Conservation (phyloP, 257 asterid species). For the Ehretia macrophylla region DNA sequence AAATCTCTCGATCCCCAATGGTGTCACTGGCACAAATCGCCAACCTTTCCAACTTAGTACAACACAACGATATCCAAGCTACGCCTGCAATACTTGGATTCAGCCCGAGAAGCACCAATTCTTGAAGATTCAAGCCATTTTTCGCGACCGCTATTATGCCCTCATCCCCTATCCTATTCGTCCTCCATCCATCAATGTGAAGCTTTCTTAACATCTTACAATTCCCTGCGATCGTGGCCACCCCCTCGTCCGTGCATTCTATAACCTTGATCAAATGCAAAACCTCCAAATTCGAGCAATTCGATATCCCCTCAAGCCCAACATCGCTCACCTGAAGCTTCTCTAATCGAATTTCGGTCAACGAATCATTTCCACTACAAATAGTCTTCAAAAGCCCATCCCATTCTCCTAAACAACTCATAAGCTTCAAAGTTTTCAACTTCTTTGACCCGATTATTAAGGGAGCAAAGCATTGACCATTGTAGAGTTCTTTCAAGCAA, state of each 20-base stretch:
- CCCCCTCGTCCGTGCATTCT: conserved; percentile 68
- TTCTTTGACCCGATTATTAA: conserved; percentile 50
- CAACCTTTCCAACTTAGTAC: conserved; percentile 73
- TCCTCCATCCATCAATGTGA: conserved; percentile 91
- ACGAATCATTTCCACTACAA: conserved; percentile 36
- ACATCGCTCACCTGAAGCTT: conserved; percentile 71
- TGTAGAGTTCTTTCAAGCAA: conserved; percentile 69
- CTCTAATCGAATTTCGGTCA: conserved; percentile 75
- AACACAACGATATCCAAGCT: conserved; percentile 57
- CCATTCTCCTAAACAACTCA: conserved; percentile 85
- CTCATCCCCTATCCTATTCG: conserved; percentile 77
- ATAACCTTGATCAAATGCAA: conserved; percentile 70
- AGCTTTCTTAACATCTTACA: conserved; percentile 84
- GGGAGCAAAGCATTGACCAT: conserved; percentile 72
- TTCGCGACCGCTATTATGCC: conserved; percentile 66
- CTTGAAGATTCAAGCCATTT: conserved; percentile 57
- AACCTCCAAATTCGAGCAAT: conserved; percentile 55
- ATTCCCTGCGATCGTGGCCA: conserved; percentile 58
- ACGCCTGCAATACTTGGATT: conserved; percentile 62
- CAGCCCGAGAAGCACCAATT: conserved; percentile 77
- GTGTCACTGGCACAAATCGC: conserved; percentile 94
- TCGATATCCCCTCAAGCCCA: conserved; percentile 59
- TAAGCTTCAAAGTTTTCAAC: conserved; percentile 58
- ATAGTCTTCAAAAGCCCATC: conserved; percentile 54
- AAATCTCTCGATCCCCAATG: conserved; percentile 72